Evolutionary conservation across 2,329 filamentous ascomycete genomes (phyloP).

Genomic region (Paecilomyces variotii): DNA sequence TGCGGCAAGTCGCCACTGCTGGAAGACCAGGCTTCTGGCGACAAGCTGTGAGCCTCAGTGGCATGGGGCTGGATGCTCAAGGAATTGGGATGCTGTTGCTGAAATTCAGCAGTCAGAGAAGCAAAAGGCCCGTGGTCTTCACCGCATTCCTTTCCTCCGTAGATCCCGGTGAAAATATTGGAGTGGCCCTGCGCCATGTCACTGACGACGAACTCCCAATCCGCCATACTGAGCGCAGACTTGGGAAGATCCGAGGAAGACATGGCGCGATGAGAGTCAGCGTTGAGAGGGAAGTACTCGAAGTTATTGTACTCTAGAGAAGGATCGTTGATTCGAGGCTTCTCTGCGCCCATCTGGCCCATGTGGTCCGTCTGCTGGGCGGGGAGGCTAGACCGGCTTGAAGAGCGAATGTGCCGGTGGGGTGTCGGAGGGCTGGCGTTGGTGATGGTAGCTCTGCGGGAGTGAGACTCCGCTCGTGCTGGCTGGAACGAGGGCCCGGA

Average conservation of each 20-base stretch:
- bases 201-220: conserved; percentile 77
- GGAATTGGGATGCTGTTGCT: conserved; percentile 17
- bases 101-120: conserved; percentile 24
- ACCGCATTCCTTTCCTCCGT: conserved; percentile 35
- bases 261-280: conserved; percentile 19
- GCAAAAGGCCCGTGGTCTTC: conserved; percentile 27
- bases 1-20: conserved; percentile 29
- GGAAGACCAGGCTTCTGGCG: conserved; percentile 31
- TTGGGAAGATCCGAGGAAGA: conserved; percentile 39
- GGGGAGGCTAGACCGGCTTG: conserved; percentile 22
- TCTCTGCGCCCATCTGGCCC: conserved; percentile 8
- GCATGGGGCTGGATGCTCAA: conserved; percentile 10
- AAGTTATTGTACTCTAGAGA: conserved; percentile 36
- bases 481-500: conserved; percentile 13
- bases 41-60: conserved; percentile 28
- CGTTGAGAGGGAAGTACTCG: conserved; percentile 47
- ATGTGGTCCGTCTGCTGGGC: conserved; percentile 14
- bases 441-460: conserved; percentile 25
- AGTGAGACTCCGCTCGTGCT: conserved; percentile 15
- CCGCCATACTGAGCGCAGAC: conserved; percentile 50
- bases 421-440: conserved; percentile 18
- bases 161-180: conserved; percentile 61
- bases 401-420: conserved; percentile 22
- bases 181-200: conserved; percentile 70
- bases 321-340: background rate